phyloP scores from a whole-genome alignment of 371 early-diverging fungal species.

The Rhizomucor miehei region DNA sequence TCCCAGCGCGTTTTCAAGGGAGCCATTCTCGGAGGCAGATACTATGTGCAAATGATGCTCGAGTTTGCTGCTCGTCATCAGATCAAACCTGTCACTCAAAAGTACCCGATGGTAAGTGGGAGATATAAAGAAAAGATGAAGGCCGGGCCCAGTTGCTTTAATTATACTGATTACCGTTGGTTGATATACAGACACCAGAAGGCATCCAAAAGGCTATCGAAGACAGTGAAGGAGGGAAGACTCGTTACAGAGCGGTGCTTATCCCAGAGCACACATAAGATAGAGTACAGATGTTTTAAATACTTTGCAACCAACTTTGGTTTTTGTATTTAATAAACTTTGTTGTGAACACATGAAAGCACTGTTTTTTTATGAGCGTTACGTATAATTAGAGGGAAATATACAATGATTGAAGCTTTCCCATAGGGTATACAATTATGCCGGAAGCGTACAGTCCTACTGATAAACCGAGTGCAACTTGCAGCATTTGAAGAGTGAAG shows the following conservation, averaged over 20 bases:
- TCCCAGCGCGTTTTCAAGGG: constrained; percentile 29
- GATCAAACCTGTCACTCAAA: constrained; percentile 45
- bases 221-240: constrained; percentile 16
- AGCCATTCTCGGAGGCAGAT: constrained; percentile 41
- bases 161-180: not conserved
- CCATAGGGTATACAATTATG: constrained; percentile 45
- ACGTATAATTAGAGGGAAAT: constrained; percentile 32
- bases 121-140: not conserved
- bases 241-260: constrained; percentile 37
- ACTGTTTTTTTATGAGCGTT: not conserved
- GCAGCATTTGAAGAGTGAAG: constrained; percentile 41
- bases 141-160: not conserved
- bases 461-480: constrained; percentile 37
- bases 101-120: constrained; percentile 30
- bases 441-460: constrained; percentile 43
- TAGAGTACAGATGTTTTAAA: not conserved
- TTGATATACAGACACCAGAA: constrained; percentile 17
- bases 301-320: no score
- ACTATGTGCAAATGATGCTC: constrained; percentile 40
- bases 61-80: constrained; percentile 52
- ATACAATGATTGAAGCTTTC: constrained; percentile 39
- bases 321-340: not conserved
- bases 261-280: constrained; percentile 3
- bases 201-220: constrained; percentile 27
- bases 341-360: not conserved